A percentile compares a stretch with the other conserved stretches of the same genome.
phyloP scores from a whole-genome alignment of 129 eudicot genomes.

The Cynara cardunculus region DNA sequence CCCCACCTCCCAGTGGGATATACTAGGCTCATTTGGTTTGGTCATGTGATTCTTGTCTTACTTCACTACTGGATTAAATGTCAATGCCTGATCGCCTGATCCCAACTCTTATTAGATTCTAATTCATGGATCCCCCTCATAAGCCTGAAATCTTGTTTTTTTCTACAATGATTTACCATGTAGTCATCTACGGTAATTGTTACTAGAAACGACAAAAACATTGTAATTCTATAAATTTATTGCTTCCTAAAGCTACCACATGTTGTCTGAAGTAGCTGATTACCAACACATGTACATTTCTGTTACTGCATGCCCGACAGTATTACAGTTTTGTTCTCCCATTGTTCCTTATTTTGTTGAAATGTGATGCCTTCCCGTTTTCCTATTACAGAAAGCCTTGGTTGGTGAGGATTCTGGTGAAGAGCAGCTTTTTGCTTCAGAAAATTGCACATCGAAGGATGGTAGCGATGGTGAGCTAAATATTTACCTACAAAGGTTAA shows the following conservation, averaged over 20 bases:
- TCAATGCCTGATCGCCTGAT: neutral
- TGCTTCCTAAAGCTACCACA: neutral
- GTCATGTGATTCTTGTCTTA: neutral
- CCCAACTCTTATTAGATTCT: neutral
- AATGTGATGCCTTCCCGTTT: slow-evolving; percentile 1
- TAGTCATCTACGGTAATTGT: neutral
- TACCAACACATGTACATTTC: slow-evolving; percentile 1
- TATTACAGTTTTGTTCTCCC: neutral
- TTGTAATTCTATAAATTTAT: neutral
- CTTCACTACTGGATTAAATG: neutral
- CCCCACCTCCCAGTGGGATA: no score
- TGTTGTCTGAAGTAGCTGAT: neutral
- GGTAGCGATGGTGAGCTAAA: slow-evolving; percentile 52
- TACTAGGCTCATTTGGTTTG: no score
- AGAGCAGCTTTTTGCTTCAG: slow-evolving; percentile 78
- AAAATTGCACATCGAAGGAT: slow-evolving; percentile 41
- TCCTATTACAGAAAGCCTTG: slow-evolving; percentile 68
- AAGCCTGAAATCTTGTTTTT: neutral
- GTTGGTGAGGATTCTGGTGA: slow-evolving; percentile 95
- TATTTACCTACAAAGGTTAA: slow-evolving; percentile 58
- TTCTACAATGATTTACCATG: neutral
- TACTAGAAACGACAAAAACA: neutral
- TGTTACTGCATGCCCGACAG: neutral
- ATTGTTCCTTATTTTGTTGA: slow-evolving; percentile 3
- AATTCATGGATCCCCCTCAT: neutral